Base-by-base conservation (phyloP, 2,329 filamentous ascomycete species). In the Pestalotiopsis sp. region DNA sequence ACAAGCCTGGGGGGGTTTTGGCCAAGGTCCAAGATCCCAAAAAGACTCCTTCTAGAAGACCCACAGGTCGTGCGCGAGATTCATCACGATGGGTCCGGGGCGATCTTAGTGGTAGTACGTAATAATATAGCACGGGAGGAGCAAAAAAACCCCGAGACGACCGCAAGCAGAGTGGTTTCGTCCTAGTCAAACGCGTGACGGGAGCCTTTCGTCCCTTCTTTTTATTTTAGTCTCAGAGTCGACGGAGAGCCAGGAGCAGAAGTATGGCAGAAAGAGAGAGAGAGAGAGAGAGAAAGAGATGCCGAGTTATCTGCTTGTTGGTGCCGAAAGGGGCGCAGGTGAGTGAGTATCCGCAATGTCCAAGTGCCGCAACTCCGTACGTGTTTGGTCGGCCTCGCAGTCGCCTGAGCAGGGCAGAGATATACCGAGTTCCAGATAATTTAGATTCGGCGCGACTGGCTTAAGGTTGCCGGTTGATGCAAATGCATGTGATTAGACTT, bases 11-110 rank as follows among this genome's bases (percentile, higher is more conserved):
- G 41, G 41, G 17, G 41, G 17, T 36, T 27, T 17, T 60, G 57
- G 62, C 38, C 38, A 52, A 64, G 39, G 20, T 25, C 27, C 20
- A 39, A 39, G 62, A 41, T 23, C 38, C 62, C 7, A 9, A 52
- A 65, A 58, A n/a, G 49, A 66, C 55, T 66, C 49, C 36, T 66
- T 59, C 64, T 66, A 66, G 64, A 60, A 59, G 64, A 25, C 64
- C 64, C 64, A 66, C 64, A 27, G 36, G 57, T 66, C 64, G 64
- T 41, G 64, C 57, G 64, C 17, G 25, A 49, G 64, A 66, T 59
- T 66, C 64, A 66, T 66, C 64, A 49, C 57, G 57, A 66, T 66
- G 52, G 64, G 64, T 23, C 38, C 64, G 25, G 27, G 64, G 64
- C 25, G 23, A 27, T 62, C 59, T 62, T 62, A 20, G 27, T 60